Percentiles rank a stretch among this genome's conserved stretches.
Evolutionary conservation across 441 rosid species (phyloP).

Genomic region (Erysimum cheiri): DNA sequence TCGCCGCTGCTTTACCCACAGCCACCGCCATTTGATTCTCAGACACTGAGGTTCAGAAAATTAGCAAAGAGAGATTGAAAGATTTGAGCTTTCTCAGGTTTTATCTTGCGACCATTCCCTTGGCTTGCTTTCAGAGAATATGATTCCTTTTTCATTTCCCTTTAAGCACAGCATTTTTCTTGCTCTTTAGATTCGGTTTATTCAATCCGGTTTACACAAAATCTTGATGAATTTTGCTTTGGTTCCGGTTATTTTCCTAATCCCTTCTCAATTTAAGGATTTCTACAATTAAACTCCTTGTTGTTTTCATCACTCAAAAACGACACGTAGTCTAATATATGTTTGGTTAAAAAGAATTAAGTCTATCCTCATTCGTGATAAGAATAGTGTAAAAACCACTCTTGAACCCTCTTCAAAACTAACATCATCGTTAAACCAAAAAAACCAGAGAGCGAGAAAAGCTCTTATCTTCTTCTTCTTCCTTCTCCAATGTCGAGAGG

Average conservation of each 20-base stretch:
- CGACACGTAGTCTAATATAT: constrained; percentile 16
- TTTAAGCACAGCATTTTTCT: constrained; percentile 23
- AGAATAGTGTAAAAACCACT: constrained; percentile 33
- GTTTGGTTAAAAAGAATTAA: constrained; percentile 18
- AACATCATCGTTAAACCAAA: constrained; percentile 12
- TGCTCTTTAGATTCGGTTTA: background rate
- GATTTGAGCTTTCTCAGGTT: constrained; percentile 29
- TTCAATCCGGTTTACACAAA: too few relatives aligned
- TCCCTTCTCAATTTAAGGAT: background rate
- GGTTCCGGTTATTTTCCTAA: background rate
- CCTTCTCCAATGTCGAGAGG: constrained; percentile 62
- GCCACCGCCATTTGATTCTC: constrained; percentile 49
- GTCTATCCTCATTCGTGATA: constrained; percentile 16
- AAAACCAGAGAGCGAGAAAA: constrained; percentile 33
- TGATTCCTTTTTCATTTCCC: constrained; percentile 16
- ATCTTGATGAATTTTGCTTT: too few relatives aligned
- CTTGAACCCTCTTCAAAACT: constrained; percentile 13
- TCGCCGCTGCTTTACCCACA: constrained; percentile 35
- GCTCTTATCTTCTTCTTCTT: constrained; percentile 34
- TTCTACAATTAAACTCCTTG: background rate
- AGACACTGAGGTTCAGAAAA: background rate
- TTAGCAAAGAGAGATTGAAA: constrained; percentile 18
- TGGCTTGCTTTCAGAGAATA: constrained; percentile 26
- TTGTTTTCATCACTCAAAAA: background rate
- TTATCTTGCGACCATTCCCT: background rate